Evolutionary conservation across 129 eudicot species (phyloP).

Genomic region (Ambrosia trifida): DNA sequence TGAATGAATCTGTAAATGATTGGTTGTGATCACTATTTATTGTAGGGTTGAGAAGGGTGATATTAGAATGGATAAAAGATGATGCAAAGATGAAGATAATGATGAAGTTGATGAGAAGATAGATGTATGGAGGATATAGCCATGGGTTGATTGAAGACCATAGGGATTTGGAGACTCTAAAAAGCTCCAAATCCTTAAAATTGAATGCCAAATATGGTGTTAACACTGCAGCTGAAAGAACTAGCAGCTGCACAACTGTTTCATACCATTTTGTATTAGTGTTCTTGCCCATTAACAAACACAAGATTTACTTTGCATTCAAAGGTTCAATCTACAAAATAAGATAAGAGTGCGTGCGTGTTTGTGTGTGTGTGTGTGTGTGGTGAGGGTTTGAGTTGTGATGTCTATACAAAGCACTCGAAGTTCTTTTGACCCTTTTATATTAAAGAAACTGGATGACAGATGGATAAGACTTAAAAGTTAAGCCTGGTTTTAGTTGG

Average conservation of each 20-base stretch:
- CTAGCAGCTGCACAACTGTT: conserved; percentile 19
- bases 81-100: conserved; percentile 46
- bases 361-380: background rate
- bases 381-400: conserved; percentile 19
- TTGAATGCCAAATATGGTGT: conserved; percentile 27
- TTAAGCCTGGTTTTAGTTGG: background rate
- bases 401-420: conserved; percentile 26
- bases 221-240: conserved; percentile 30
- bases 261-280: conserved; percentile 14
- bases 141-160: conserved; percentile 40
- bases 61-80: conserved; percentile 33
- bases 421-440: conserved; percentile 24
- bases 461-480: conserved; percentile 23
- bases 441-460: background rate
- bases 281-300: conserved; percentile 30
- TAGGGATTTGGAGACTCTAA: conserved; percentile 36
- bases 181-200: conserved; percentile 37
- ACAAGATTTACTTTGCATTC: conserved; percentile 28
- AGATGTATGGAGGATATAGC: conserved; percentile 59
- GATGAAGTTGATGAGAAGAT: conserved; percentile 57
- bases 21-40: conserved; percentile 29
- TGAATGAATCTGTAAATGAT: background rate
- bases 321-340: conserved; percentile 12
- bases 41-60: conserved; percentile 28
- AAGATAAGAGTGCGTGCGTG: background rate